Percentiles rank a stretch among this genome's conserved stretches.
phyloP scores from a whole-genome alignment of 108 stramenopile genomes.

The Cyclotella baltica region DNA sequence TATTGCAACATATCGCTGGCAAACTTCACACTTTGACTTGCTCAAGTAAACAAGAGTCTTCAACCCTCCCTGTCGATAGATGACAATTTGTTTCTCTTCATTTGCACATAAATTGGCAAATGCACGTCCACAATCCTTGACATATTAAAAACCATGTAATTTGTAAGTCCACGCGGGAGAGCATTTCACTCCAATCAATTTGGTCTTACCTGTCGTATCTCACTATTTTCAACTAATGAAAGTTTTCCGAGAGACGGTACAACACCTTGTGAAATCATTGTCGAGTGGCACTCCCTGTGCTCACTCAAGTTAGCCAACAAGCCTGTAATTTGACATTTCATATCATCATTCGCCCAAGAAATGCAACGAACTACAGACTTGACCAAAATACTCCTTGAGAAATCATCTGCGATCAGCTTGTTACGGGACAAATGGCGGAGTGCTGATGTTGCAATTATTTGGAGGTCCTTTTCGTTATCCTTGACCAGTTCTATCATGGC shows the following conservation, averaged over 20 bases:
- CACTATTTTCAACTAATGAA: constrained; percentile 67
- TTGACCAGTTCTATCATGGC: constrained; percentile 62
- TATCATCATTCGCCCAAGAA: constrained; percentile 66
- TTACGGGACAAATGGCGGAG: constrained; percentile 76
- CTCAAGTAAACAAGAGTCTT: constrained; percentile 66
- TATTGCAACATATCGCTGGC: constrained; percentile 84
- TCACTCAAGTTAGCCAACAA: constrained; percentile 81
- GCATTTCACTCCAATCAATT: not conserved
- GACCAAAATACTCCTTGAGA: constrained; percentile 61
- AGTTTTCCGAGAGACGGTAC: constrained; percentile 66
- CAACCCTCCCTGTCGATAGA: constrained; percentile 79
- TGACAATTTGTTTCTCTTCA: constrained; percentile 70
- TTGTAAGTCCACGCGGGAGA: not conserved
- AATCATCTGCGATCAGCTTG: constrained; percentile 58
- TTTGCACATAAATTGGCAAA: constrained; percentile 80
- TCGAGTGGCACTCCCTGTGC: constrained; percentile 67
- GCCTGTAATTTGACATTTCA: constrained; percentile 78
- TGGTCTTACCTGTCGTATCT: constrained; percentile 57
- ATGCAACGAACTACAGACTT: constrained; percentile 65
- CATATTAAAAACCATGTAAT: not conserved
- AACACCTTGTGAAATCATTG: constrained; percentile 67
- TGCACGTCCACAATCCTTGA: constrained; percentile 72
- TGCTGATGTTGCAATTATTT: constrained; percentile 68
- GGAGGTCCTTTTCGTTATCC: constrained; percentile 64
- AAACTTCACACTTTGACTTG: constrained; percentile 62